Evolutionary conservation across 106 monocot species (phyloP), one percentile per base, ranked within the genome.

Genomic region (Cymbidium sinense): DNA sequence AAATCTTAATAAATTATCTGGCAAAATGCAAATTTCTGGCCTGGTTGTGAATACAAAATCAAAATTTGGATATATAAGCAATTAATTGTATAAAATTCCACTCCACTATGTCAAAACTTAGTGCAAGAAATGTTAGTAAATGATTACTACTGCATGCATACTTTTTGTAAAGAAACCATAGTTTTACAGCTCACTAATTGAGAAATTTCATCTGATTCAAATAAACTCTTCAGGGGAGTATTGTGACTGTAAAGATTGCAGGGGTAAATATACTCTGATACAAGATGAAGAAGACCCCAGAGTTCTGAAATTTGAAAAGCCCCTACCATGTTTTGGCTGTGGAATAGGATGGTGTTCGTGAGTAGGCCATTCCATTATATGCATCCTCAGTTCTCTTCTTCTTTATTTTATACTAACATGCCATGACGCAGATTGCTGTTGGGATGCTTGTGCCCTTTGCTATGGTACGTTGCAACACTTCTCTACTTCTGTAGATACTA

Each of bases 331-430:
- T 75, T 81, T 64, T 81, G 81, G 81, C 7, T 81, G 81, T 67
- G 81, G 81, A 67, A 75, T 81, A 13, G 81, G 81, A 81, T 81
- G 81, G 81, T 81, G 81, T 75, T 81, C 75, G 81, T 81, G 33
- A 81, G 81, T 81, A 75, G 30, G 23, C 73, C 17, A 36, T 37
- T 33, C 2, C 6, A 69, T 35, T 51, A 29, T 55, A 25, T 34
- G 12, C 28, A 61, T 29, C 17, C 28, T 30, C 20, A 2, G 25
- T 35, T 30, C 43, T 74, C 29, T 39, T 61, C 23, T 28, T 15
- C 62, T 64, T 61, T 23, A 5, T 67, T 35, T 71, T 81, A 47
- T 61, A 47, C 75, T 10, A n/a, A 7, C 65, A 31, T 34, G 34
- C 52, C 30, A 34, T 74, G 18, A 31, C 75, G 44, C 64, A 81